phyloP scores from a whole-genome alignment of 148 eudicot genomes.

The Diospyros kaki region DNA sequence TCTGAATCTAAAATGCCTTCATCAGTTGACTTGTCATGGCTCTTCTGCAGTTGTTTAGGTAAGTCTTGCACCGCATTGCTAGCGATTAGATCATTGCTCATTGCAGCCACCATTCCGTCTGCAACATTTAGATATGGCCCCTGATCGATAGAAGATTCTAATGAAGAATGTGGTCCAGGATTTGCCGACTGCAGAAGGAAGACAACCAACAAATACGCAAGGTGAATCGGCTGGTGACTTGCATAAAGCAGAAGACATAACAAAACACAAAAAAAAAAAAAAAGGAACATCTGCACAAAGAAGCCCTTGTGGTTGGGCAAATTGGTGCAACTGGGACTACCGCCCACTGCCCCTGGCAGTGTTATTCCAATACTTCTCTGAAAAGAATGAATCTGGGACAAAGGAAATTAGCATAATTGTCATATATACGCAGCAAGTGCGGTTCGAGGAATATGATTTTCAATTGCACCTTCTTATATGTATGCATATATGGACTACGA shows the following conservation, averaged over 20 bases:
- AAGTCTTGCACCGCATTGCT: constrained; percentile 20
- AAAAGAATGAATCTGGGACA: too few relatives aligned
- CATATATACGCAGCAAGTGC: too few relatives aligned
- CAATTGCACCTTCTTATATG: constrained; percentile 41
- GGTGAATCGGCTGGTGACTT: neutral
- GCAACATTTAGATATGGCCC: constrained; percentile 64
- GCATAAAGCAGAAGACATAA: neutral
- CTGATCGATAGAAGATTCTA: constrained; percentile 58
- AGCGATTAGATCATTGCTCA: constrained; percentile 31
- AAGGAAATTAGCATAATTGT: too few relatives aligned
- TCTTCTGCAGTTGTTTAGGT: constrained; percentile 16
- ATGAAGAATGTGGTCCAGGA: constrained; percentile 23
- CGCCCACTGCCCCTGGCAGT: neutral
- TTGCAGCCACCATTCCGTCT: constrained; percentile 73
- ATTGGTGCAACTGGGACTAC: neutral
- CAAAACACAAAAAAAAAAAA: too few relatives aligned
- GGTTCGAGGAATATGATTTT: neutral
- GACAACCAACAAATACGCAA: neutral
- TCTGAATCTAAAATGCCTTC: constrained; percentile 18
- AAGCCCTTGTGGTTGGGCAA: neutral
- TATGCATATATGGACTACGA: constrained; percentile 59
- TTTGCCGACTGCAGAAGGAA: constrained; percentile 26
- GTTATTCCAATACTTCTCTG: neutral
- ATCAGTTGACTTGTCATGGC: constrained; percentile 11
- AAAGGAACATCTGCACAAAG: too few relatives aligned